Percentiles rank a stretch among this genome's conserved stretches.
Evolutionary conservation across 139 green algal genomes (phyloP).

Genomic region (Dunaliella sp.): DNA sequence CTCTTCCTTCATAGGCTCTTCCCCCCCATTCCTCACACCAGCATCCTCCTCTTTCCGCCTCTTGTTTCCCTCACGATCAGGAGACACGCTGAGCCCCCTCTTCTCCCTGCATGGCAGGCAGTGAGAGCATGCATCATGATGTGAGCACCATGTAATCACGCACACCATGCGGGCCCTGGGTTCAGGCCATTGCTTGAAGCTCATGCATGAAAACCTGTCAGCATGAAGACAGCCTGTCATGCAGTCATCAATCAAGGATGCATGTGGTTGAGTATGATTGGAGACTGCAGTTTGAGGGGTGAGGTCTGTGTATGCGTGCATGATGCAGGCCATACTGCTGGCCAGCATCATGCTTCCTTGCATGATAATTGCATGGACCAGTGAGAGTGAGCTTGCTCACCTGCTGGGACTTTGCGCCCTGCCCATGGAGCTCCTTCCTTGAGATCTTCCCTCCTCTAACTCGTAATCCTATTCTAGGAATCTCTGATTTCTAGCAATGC

Average conservation of each 20-base stretch:
- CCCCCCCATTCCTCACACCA: neutral
- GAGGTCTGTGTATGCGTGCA: neutral
- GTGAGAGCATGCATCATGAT: neutral
- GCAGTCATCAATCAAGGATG: too few species aligned
- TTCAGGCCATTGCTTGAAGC: neutral
- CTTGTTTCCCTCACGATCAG: neutral
- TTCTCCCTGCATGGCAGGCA: neutral
- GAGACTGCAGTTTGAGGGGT: too few species aligned
- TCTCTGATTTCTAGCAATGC: neutral
- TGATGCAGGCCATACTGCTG: neutral
- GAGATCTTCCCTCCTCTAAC: neutral
- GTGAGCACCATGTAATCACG: neutral
- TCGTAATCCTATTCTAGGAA: neutral
- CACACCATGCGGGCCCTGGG: neutral
- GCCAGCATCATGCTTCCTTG: neutral
- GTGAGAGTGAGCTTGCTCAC: neutral
- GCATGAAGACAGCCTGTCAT: neutral
- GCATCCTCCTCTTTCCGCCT: neutral
- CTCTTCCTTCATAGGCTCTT: too few species aligned
- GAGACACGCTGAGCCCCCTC: neutral
- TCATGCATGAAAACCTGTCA: neutral
- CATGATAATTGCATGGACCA: too few species aligned
- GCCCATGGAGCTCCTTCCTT: too few species aligned
- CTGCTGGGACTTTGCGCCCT: neutral
- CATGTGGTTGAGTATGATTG: too few species aligned